Percentiles rank a stretch among this genome's conserved stretches.
phyloP scores from a whole-genome alignment of 805 yeast species.

The Wickerhamomyces sydowiorum region DNA sequence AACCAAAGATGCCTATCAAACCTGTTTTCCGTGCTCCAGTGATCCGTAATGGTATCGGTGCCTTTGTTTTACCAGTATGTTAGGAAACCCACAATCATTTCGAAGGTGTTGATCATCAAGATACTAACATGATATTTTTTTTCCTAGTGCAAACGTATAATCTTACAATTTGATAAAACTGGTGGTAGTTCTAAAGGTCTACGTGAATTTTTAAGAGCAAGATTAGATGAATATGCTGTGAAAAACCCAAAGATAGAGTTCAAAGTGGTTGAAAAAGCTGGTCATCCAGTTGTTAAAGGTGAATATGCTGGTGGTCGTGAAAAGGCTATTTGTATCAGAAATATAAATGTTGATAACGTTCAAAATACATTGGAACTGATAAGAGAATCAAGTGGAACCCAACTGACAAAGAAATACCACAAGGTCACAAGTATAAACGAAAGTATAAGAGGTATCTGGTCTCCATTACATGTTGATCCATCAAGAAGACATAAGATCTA shows the following conservation, averaged over 20 bases:
- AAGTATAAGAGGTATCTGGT: conserved; percentile 95
- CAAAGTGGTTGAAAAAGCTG: conserved; percentile 60
- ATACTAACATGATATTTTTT: neutral
- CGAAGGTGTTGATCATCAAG: neutral
- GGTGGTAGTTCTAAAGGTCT: conserved; percentile 92
- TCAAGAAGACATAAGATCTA: conserved; percentile 41
- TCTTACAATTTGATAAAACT: conserved; percentile 85
- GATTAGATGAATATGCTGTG: conserved; percentile 50
- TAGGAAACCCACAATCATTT: neutral
- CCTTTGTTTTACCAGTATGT: conserved; percentile 53
- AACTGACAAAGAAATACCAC: conserved; percentile 54
- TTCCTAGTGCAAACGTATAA: conserved; percentile 58
- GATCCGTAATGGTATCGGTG: conserved; percentile 73
- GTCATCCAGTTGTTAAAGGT: conserved; percentile 76
- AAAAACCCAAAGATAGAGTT: conserved; percentile 65
- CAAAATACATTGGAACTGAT: conserved; percentile 58
- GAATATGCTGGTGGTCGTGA: conserved; percentile 41
- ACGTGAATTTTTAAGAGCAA: conserved; percentile 55
- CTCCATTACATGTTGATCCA: conserved; percentile 79
- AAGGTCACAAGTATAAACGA: conserved; percentile 77
- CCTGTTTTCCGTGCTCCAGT: conserved; percentile 53
- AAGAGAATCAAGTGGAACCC: conserved; percentile 63
- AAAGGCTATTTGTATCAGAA: conserved; percentile 72
- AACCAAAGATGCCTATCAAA: conserved; percentile 44
- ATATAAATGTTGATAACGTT: conserved; percentile 57